Evolutionary conservation across 306 rosid genomes (phyloP).

Genomic region (Cucurbita pepo): DNA sequence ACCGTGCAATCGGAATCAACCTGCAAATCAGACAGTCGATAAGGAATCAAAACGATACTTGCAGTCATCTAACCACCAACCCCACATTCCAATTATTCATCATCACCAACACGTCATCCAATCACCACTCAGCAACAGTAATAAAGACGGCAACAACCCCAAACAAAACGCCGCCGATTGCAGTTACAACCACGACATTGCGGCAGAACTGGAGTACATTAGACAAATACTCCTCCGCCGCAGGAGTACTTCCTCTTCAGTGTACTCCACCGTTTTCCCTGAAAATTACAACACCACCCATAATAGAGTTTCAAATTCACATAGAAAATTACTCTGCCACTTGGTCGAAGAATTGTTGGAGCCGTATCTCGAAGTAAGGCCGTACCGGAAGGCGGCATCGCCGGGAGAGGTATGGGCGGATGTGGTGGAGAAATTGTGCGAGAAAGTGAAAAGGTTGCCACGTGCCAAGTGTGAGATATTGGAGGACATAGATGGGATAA

Average conservation of each 20-base stretch:
- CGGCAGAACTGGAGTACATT: constrained; percentile 35
- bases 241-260: constrained; percentile 17
- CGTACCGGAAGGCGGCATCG: not conserved
- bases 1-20: constrained; percentile 4
- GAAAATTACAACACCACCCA: constrained; percentile 10
- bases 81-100: constrained; percentile 5
- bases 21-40: constrained; percentile 17
- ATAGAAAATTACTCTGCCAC: constrained; percentile 33
- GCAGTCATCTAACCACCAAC: constrained; percentile 41
- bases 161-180: constrained; percentile 9
- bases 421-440: constrained; percentile 28
- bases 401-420: constrained; percentile 7
- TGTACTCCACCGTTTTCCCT: constrained; percentile 21
- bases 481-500: constrained; percentile 60
- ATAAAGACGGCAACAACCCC: not conserved
- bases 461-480: constrained; percentile 41
- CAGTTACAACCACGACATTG: not conserved
- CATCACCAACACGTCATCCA: constrained; percentile 18
- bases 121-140: not conserved
- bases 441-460: constrained; percentile 34
- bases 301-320: not conserved
- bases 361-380: not conserved
- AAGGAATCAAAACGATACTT: constrained; percentile 29
- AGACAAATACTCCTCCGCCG: constrained; percentile 27
- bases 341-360: constrained; percentile 43